Conservation (phyloP, 1,284 basidiomycete genomes). For the Golubevia sp. region DNA sequence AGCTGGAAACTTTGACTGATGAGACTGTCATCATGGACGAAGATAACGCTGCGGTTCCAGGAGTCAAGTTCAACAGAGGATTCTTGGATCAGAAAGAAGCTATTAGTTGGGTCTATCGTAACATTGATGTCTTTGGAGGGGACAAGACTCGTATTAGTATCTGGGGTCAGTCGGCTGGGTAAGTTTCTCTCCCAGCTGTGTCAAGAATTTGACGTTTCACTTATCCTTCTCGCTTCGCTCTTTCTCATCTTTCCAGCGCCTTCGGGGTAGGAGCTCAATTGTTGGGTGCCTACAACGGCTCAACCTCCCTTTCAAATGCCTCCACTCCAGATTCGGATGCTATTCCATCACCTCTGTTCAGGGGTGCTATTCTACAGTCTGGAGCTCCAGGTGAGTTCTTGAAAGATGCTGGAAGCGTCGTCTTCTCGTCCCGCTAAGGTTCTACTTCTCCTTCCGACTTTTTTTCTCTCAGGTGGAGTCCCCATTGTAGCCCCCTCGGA, state of each 20-base stretch:
- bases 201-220: too few species aligned
- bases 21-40: too few species aligned
- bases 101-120: constrained; percentile 1
- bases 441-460: too few species aligned
- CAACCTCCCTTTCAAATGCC: background rate
- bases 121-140: constrained; percentile 13
- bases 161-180: constrained; percentile 15
- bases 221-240: too few species aligned
- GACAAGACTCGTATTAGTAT: constrained; percentile 9
- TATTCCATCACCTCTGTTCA: background rate
- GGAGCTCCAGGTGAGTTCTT: constrained; percentile 10
- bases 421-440: too few species aligned
- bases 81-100: constrained; percentile 11
- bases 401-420: too few species aligned
- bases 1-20: too few species aligned
- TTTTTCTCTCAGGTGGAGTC: too few species aligned
- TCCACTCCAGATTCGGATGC: background rate
- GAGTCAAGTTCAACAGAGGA: constrained; percentile 7
- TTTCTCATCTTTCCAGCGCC: background rate
- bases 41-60: too few species aligned
- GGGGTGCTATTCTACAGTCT: constrained; percentile 10
- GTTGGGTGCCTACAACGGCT: background rate
- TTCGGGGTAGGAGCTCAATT: constrained; percentile 11
- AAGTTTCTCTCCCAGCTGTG: too few species aligned
- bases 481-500: too few species aligned